phyloP scores from a whole-genome alignment of 225 moss, liverwort and hornwort genomes.

The Pleurozium schreberi region DNA sequence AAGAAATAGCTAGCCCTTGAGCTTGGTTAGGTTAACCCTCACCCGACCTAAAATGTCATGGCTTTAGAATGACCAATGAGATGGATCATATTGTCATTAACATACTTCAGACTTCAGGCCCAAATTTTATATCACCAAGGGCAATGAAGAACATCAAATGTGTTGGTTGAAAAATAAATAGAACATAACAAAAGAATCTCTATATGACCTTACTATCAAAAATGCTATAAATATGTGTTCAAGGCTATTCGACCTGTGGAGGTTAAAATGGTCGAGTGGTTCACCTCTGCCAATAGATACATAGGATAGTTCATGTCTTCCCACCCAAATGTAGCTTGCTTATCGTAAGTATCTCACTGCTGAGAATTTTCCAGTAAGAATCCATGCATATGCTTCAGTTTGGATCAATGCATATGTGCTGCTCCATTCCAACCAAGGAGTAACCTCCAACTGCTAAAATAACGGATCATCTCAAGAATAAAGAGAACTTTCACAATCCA shows the following conservation, averaged over 20 bases:
- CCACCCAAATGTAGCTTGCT: background rate
- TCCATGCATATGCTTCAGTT: background rate
- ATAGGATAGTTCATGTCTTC: background rate
- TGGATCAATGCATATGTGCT: background rate
- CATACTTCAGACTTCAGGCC: background rate
- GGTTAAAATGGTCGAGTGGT: background rate
- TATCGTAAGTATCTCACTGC: background rate
- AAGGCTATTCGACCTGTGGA: too few species aligned
- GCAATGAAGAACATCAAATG: background rate
- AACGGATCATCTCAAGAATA: background rate
- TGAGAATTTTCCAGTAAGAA: background rate
- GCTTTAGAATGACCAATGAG: background rate
- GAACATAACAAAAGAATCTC: background rate
- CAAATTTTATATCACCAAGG: background rate
- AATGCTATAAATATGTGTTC: background rate
- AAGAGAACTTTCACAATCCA: too few species aligned
- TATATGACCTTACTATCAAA: background rate
- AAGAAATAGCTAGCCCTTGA: background rate
- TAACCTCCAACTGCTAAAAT: background rate
- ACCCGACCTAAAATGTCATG: background rate
- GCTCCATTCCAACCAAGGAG: background rate
- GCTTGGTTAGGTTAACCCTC: background rate
- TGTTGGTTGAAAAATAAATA: background rate
- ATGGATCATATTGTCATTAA: background rate
- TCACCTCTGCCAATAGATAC: background rate